Evolutionary conservation across 805 yeast genomes (phyloP).

Genomic region (Yueomyces sp.): DNA sequence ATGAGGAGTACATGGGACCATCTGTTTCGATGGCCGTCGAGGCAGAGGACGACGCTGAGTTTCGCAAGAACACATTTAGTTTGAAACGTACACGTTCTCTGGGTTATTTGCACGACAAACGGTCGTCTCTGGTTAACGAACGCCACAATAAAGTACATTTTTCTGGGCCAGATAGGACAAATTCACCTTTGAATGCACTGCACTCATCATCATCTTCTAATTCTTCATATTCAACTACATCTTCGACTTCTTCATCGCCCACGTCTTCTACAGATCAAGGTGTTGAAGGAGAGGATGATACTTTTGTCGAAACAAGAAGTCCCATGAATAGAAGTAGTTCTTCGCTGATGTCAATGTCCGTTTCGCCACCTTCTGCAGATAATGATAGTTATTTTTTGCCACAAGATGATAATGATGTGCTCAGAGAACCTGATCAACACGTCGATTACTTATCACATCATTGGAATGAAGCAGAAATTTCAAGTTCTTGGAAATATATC

Average conservation of each 20-base stretch:
- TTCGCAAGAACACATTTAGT: slow-evolving; percentile 55
- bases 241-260: not conserved
- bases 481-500: slow-evolving; percentile 91
- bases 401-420: slow-evolving; percentile 78
- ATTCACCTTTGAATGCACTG: not conserved
- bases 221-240: not conserved
- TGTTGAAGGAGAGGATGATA: not conserved
- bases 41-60: slow-evolving; percentile 58
- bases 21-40: slow-evolving; percentile 42
- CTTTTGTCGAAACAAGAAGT: too few species aligned
- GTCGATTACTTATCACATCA: slow-evolving; percentile 92
- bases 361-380: slow-evolving; percentile 25
- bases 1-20: slow-evolving; percentile 25
- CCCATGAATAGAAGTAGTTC: slow-evolving; percentile 7
- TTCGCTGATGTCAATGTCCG: slow-evolving; percentile 14
- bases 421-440: slow-evolving; percentile 71
- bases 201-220: not conserved
- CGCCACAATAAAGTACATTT: not conserved
- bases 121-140: slow-evolving; percentile 6
- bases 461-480: slow-evolving; percentile 91
- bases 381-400: slow-evolving; percentile 26
- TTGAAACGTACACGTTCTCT: slow-evolving; percentile 71
- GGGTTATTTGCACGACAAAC: slow-evolving; percentile 59
- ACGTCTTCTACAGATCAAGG: not conserved
- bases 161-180: slow-evolving; percentile 13